A percentile compares a stretch with the other conserved stretches of the same genome.
Conservation (phyloP, 2,329 filamentous ascomycete species). For the Fusarium miscanthi region DNA sequence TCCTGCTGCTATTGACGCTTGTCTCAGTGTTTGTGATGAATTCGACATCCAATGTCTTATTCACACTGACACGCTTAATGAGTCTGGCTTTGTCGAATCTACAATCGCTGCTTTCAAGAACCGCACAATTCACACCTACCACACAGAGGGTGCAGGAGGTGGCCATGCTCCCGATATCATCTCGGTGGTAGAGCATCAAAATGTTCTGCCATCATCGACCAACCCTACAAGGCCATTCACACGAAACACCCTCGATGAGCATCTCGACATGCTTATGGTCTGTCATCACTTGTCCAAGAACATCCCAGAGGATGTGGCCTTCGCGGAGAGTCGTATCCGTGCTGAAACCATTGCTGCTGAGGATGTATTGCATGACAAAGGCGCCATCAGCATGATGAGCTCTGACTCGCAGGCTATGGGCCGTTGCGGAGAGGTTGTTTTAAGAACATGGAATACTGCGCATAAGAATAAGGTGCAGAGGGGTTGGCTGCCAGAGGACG, state of each 20-base stretch:
- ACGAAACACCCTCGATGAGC: conserved; percentile 91
- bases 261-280: conserved; percentile 98
- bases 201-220: conserved; percentile 90
- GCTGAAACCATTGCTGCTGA: conserved; percentile 97
- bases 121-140: conserved; percentile 94
- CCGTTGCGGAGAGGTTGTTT: conserved; percentile 90
- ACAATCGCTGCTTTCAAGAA: conserved; percentile 87
- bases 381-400: conserved; percentile 97
- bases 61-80: conserved; percentile 95
- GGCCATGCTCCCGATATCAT: conserved; percentile 98
- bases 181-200: conserved; percentile 85
- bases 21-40: conserved; percentile 86
- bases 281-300: conserved; percentile 94
- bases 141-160: conserved; percentile 94
- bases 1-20: conserved; percentile 90
- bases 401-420: conserved; percentile 98
- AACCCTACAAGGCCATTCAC: conserved; percentile 95
- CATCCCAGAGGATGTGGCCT: conserved; percentile 95
- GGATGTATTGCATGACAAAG: conserved; percentile 93
- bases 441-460: conserved; percentile 95
- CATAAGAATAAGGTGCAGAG: conserved; percentile 96
- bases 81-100: conserved; percentile 95
- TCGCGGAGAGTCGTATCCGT: conserved; percentile 93
- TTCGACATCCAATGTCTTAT: conserved; percentile 93
- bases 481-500: conserved; percentile 80